Evolutionary conservation across 2,329 filamentous ascomycete genomes (phyloP).

Genomic region (Ascochyta pisi): DNA sequence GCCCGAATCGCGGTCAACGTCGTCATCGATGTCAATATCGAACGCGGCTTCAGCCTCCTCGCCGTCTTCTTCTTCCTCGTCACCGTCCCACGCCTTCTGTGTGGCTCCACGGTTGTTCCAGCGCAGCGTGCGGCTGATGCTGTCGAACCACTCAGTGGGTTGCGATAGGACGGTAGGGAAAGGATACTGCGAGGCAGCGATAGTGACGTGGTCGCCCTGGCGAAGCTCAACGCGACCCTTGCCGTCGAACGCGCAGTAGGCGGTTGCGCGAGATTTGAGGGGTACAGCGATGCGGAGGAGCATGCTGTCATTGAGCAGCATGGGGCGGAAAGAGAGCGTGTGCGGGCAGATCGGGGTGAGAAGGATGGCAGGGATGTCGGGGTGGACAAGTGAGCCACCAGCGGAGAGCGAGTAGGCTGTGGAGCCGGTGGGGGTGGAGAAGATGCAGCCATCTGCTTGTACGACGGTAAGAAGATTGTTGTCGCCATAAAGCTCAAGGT

Average conservation of each 20-base stretch:
- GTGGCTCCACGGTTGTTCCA: slow-evolving; percentile 95
- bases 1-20: slow-evolving; percentile 52
- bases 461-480: slow-evolving; percentile 94
- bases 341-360: slow-evolving; percentile 98
- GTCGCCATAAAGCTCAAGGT: slow-evolving; percentile 94
- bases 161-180: slow-evolving; percentile 95
- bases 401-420: slow-evolving; percentile 97
- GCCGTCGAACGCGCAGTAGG: slow-evolving; percentile 96
- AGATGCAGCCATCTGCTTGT: slow-evolving; percentile 96
- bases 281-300: slow-evolving; percentile 89
- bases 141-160: slow-evolving; percentile 95
- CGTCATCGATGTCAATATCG: slow-evolving; percentile 90
- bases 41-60: slow-evolving; percentile 67
- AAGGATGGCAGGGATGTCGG: slow-evolving; percentile 94
- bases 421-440: slow-evolving; percentile 87
- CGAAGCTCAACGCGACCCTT: slow-evolving; percentile 93
- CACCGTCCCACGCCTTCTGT: slow-evolving; percentile 79
- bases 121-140: slow-evolving; percentile 85
- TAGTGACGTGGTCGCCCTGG: slow-evolving; percentile 93
- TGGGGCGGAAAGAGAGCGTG: slow-evolving; percentile 93
- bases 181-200: slow-evolving; percentile 93
- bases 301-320: slow-evolving; percentile 96
- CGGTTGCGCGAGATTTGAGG: slow-evolving; percentile 82
- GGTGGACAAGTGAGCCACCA: slow-evolving; percentile 92
- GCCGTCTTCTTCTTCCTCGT: slow-evolving; percentile 56